Evolutionary conservation across 768 basidiomycete genomes (phyloP), one percentile per base, ranked within the genome.

Genomic region (Suillus plorans): DNA sequence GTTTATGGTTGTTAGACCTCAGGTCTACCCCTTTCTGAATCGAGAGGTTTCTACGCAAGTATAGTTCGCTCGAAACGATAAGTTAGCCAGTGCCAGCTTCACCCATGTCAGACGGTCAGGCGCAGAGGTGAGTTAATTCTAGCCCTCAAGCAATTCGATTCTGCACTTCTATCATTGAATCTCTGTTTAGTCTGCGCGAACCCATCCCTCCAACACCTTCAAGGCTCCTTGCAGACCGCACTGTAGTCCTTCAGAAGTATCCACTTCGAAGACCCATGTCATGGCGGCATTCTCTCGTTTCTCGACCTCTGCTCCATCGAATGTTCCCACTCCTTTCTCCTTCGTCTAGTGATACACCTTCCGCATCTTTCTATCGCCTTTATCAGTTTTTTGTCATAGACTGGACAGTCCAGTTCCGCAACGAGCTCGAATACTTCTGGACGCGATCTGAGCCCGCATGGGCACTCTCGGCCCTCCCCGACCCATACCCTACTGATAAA

Each of bases 361-460:
- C 74, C 34, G 77, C 77, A 16, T 77, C 72, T 16, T 76, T 78
- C 66, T 72, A 76, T 67, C 70, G 71, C 62, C 70, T 78, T n/a
- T 78, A 77, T 60, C 64, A 74, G 61, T 76, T 78, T 58, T 69
- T 74, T 56, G 69, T 76, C 25, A 62, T 73, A 10, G 67, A 70
- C 57, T 67, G 67, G 62, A 70, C 58, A 28, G 68, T 70, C 31
- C 63, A 62, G 37, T 73, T 76, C 37, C 76, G 76, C 57, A 75
- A 77, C 63, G 74, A 75, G 64, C 69, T 77, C 37, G 77, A 77
- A 64, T 76, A 76, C 62, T 77, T 77, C 49, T 76, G 76, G 55
- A 56, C 36, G 34, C 53, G 34, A 13, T 37, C 36, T 37, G 12
- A 56, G 16, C 36, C 36, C 5, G 13, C 22, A 3, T 57, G 70